phyloP scores from a whole-genome alignment of 768 basidiomycete species.

The Antrodiella citrinella region DNA sequence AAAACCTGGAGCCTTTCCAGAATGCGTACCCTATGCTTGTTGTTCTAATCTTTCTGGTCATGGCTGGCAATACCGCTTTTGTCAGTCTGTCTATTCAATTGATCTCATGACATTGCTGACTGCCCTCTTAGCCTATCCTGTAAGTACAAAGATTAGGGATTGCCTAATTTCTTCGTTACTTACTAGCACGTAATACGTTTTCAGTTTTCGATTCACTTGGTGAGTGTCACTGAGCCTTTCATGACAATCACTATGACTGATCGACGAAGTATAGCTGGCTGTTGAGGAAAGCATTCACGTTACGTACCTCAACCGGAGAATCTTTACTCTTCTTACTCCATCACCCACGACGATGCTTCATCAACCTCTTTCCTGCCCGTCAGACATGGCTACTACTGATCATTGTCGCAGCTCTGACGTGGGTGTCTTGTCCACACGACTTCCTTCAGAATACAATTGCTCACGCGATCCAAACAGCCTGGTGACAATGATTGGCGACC shows the following conservation, averaged over 20 bases:
- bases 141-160: too few relatives aligned
- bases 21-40: conserved; percentile 37
- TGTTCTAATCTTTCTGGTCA: conserved; percentile 34
- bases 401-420: conserved; percentile 65
- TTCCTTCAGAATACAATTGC: not conserved
- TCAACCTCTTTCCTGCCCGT: conserved; percentile 84
- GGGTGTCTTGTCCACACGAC: conserved; percentile 16
- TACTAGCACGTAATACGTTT: not conserved
- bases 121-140: conserved; percentile 78
- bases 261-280: conserved; percentile 53
- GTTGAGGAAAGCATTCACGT: conserved; percentile 51
- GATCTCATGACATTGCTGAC: conserved; percentile 4
- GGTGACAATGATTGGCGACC: conserved; percentile 31
- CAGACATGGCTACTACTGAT: conserved; percentile 87
- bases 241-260: conserved; percentile 1
- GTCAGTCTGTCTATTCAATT: too few relatives aligned
- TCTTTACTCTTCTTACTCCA: conserved; percentile 87
- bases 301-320: conserved; percentile 54
- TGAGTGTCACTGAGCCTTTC: conserved; percentile 32
- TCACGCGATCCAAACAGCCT: conserved; percentile 40
- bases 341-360: conserved; percentile 87
- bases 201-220: conserved; percentile 77
- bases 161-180: conserved; percentile 12
- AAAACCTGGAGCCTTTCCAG: conserved; percentile 46
- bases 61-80: conserved; percentile 50